Base-by-base conservation (phyloP, 768 basidiomycete species). In the Leccinum longicurvipes region DNA sequence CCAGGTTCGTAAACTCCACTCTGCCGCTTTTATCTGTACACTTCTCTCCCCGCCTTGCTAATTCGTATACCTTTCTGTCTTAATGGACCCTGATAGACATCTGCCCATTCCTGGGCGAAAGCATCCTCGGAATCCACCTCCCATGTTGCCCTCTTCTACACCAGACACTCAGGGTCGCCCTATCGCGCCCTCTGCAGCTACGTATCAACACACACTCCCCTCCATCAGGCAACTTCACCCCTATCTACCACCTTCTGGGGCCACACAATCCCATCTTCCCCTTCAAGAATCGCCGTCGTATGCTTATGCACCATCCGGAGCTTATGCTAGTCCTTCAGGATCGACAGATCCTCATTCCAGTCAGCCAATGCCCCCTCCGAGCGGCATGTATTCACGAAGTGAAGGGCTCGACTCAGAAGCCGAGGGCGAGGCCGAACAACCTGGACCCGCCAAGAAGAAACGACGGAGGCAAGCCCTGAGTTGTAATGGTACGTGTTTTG, bases 381-480 rank as follows among this genome's bases (percentile, higher is more conserved):
- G 52, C 46, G 52, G 55, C 60, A 61, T 60, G 54, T 66, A 74
- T 54, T 50, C 59, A n/a, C 71, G 72, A 34, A 60, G 74, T 44
- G 74, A 75, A 52, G 72, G 63, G 11, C 72, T 72, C 25, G 85
- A 85, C 19, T 84, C 84, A 29, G 86, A 87, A 48, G 72, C 65
- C 12, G 86, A 88, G 42, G 81, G 78, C 23, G 74, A 77, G 42
- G 71, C 76, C 10, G 79, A 79, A 45, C 67, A 70, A 12, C 80
- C 77, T 49, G 79, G 78, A 41, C 88, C 84, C 15, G 84, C 84
- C 15, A 91, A 91, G 78, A 91, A 91, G 81, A 92, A 90, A 72
- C 77, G 90, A 51, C 78, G 90, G 51, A 76, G 90, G 45, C 89
- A 92, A 68, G 89, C 90, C 36, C 73, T 92, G 62, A 92, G 89